phyloP scores from a whole-genome alignment of 352 stramenopile genomes.

The Phytophthora pini region DNA sequence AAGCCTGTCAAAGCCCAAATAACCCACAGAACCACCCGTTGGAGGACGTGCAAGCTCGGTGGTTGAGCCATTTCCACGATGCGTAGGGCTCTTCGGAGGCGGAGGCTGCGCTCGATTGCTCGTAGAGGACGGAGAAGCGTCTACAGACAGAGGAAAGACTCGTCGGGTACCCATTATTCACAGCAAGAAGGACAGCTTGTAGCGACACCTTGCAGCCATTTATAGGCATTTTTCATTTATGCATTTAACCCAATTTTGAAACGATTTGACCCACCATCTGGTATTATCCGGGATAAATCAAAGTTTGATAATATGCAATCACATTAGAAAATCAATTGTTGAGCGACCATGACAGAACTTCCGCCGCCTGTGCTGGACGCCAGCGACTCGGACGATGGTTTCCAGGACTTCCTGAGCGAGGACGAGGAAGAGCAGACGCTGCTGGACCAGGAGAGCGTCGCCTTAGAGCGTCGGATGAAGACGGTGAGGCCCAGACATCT shows the following conservation, averaged over 20 bases:
- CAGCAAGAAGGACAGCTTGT: not conserved
- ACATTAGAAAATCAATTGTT: no score
- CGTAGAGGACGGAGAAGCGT: constrained; percentile 15
- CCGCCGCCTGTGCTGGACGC: not conserved
- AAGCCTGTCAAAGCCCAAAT: constrained; percentile 36
- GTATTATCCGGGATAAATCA: no score
- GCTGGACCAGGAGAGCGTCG: constrained; percentile 55
- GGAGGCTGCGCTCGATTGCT: constrained; percentile 31
- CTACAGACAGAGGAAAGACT: constrained; percentile 53
- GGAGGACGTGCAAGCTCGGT: constrained; percentile 30
- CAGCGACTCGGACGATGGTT: constrained; percentile 60
- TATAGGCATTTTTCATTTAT: not conserved
- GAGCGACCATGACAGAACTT: not conserved
- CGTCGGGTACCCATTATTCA: constrained; percentile 36
- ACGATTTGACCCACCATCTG: no score
- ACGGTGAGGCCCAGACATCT: constrained; percentile 42
- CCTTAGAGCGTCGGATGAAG: constrained; percentile 64
- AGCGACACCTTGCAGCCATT: constrained; percentile 4
- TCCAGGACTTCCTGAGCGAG: constrained; percentile 68
- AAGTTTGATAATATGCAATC: no score
- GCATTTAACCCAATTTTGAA: no score
- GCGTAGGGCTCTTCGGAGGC: constrained; percentile 59
- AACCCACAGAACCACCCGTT: constrained; percentile 15
- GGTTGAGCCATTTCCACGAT: constrained; percentile 23
- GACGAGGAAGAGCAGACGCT: constrained; percentile 57